Evolutionary conservation across 2,329 filamentous ascomycete genomes (phyloP).

Genomic region (Aspergillus ochraceoroseus): DNA sequence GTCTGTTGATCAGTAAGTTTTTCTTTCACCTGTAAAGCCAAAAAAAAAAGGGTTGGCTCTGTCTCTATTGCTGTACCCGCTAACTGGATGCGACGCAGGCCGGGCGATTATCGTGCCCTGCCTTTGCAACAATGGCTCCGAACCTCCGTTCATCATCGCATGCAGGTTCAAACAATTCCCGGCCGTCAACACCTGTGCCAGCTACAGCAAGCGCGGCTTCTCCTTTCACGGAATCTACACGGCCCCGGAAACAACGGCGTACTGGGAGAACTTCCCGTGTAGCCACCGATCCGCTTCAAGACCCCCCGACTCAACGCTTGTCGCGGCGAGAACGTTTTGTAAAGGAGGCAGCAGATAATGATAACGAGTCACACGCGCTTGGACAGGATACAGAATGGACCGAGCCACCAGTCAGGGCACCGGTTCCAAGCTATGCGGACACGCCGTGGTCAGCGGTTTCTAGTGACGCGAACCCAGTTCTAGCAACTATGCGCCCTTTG

Average conservation of each 20-base stretch:
- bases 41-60: too few relatives aligned
- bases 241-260: conserved; percentile 33
- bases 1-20: conserved; percentile 25
- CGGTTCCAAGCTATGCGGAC: conserved; percentile 70
- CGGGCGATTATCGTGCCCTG: conserved; percentile 21
- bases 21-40: background rate
- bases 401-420: conserved; percentile 53
- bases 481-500: conserved; percentile 78
- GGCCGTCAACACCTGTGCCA: conserved; percentile 31
- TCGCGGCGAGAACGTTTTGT: conserved; percentile 18
- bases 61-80: conserved; percentile 19
- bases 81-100: conserved; percentile 22
- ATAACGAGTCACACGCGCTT: conserved; percentile 12
- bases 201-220: conserved; percentile 19
- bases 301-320: conserved; percentile 13
- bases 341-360: conserved; percentile 7
- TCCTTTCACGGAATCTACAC: conserved; percentile 27
- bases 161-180: conserved; percentile 29
- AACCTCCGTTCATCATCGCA: conserved; percentile 35
- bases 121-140: conserved; percentile 31
- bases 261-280: conserved; percentile 29
- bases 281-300: conserved; percentile 23
- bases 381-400: conserved; percentile 41
- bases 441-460: conserved; percentile 56
- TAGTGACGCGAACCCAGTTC: conserved; percentile 62